These are phyloP conservation scores for Lentinus brumalis DNA, from an alignment of 768 basidiomycete species.

Conservation along the genomic window DNA sequence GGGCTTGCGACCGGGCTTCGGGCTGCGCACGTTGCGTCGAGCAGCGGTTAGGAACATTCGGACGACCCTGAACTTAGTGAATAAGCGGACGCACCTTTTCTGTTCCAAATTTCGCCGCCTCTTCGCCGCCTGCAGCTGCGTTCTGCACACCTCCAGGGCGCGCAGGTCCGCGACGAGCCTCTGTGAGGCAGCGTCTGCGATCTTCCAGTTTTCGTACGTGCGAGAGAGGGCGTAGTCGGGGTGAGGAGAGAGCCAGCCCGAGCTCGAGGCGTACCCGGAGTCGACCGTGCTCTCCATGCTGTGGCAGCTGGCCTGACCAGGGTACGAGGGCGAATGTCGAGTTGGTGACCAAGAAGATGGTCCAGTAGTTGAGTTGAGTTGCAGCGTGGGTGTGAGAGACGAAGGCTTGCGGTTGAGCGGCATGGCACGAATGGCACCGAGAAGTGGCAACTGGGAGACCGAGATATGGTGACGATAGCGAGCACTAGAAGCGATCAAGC, in stretches of 20 bases:
- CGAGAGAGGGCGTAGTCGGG: slow-evolving; percentile 15
- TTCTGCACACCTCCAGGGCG: slow-evolving; percentile 9
- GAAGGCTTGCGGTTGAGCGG: background rate
- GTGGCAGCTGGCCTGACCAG: background rate
- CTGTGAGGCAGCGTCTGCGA: slow-evolving; percentile 24
- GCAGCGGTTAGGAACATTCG: background rate
- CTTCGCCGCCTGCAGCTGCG: slow-evolving; percentile 13
- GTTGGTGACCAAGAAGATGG: background rate
- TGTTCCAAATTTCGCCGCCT: slow-evolving; percentile 1
- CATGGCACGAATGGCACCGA: background rate
- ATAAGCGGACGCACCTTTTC: slow-evolving; percentile 5
- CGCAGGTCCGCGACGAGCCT: slow-evolving; percentile 15
- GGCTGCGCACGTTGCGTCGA: background rate
- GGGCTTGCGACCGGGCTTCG: slow-evolving; percentile 11
- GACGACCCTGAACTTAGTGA: no score
- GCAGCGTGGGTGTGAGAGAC: background rate
- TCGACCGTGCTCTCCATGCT: slow-evolving; percentile 10
- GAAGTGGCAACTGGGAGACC: background rate
- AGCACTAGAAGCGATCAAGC: no score
- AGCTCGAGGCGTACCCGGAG: slow-evolving; percentile 19
- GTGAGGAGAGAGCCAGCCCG: slow-evolving; percentile 9
- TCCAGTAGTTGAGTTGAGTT: background rate
- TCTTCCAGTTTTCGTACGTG: slow-evolving; percentile 21
- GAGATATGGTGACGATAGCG: no score
- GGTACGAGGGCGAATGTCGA: background rate